Evolutionary conservation across 163 green algal genomes (phyloP).

Genomic region (Scenedesmus sp.): DNA sequence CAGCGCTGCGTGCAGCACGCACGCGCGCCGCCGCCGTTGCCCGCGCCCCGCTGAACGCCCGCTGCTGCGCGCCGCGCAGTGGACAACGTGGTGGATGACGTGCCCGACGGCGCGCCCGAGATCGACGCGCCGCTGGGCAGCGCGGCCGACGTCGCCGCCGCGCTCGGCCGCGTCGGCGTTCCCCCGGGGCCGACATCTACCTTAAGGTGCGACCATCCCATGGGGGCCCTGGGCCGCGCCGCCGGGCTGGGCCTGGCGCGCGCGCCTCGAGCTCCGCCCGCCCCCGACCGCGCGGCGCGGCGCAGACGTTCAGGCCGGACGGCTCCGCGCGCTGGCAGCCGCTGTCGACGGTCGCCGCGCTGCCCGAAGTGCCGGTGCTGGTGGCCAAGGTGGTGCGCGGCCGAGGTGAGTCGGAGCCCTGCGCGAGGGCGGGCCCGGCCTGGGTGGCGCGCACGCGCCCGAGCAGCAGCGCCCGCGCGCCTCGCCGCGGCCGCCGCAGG

Average conservation of each 20-base stretch:
- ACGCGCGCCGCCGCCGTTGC: too few species aligned
- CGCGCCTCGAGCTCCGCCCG: neutral
- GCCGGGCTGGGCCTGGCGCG: neutral
- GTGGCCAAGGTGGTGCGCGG: conserved; percentile 20
- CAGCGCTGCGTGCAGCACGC: too few species aligned
- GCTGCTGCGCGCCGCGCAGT: conserved; percentile 4
- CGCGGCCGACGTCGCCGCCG: conserved; percentile 22
- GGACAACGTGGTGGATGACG: conserved; percentile 22
- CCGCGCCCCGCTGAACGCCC: too few species aligned
- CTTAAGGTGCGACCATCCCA: conserved; percentile 1
- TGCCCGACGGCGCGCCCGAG: conserved; percentile 38
- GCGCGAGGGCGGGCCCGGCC: neutral
- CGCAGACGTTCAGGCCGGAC: conserved; percentile 33
- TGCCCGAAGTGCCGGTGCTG: conserved; percentile 11
- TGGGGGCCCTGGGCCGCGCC: neutral
- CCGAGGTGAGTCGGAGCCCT: neutral
- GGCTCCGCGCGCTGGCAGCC: conserved; percentile 37
- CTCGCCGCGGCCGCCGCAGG: neutral
- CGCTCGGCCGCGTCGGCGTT: neutral
- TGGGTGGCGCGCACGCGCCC: neutral
- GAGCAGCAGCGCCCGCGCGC: neutral
- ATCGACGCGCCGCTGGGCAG: conserved; percentile 12
- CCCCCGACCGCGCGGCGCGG: too few species aligned
- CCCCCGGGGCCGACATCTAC: conserved; percentile 21
- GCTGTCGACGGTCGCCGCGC: neutral